Conservation (phyloP, 768 basidiomycete species). For the Tricholoma terreum region DNA sequence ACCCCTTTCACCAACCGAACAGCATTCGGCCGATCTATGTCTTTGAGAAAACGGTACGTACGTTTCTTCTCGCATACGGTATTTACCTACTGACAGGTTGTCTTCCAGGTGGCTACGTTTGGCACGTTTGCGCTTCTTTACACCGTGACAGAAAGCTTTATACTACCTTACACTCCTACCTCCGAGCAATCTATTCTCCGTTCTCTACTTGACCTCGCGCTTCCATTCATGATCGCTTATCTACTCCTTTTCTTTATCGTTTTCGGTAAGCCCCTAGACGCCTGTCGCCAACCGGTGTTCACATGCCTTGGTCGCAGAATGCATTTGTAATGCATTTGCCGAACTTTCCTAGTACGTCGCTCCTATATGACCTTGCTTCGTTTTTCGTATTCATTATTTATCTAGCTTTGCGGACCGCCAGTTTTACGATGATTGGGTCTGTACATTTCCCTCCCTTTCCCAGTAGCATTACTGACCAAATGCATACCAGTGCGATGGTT, state of each 20-base stretch:
- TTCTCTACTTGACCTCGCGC: conserved; percentile 77
- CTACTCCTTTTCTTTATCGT: conserved; percentile 84
- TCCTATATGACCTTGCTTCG: conserved; percentile 1
- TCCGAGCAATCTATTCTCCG: conserved; percentile 69
- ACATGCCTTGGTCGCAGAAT: conserved; percentile 49
- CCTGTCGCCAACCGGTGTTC: background rate
- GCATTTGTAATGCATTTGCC: conserved; percentile 95
- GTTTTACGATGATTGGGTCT: conserved; percentile 96
- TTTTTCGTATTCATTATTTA: background rate
- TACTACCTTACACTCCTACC: conserved; percentile 76
- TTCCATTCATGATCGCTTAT: conserved; percentile 94
- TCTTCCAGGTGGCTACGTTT: conserved; percentile 75
- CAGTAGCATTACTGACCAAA: background rate
- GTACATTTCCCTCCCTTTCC: conserved; percentile 9
- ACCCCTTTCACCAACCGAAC: background rate
- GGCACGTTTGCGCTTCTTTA: conserved; percentile 95
- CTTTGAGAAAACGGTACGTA: conserved; percentile 65
- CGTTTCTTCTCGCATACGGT: background rate
- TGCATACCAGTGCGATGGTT: conserved; percentile 10
- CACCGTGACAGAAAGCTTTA: conserved; percentile 91
- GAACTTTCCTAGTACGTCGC: conserved; percentile 77
- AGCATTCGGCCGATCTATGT: conserved; percentile 80
- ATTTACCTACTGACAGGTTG: conserved; percentile 42
- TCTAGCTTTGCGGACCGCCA: conserved; percentile 91
- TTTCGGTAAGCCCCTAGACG: conserved; percentile 51